Base-by-base conservation (phyloP, 192 early-diverging fungal genomes). In the Coemansia sp. region DNA sequence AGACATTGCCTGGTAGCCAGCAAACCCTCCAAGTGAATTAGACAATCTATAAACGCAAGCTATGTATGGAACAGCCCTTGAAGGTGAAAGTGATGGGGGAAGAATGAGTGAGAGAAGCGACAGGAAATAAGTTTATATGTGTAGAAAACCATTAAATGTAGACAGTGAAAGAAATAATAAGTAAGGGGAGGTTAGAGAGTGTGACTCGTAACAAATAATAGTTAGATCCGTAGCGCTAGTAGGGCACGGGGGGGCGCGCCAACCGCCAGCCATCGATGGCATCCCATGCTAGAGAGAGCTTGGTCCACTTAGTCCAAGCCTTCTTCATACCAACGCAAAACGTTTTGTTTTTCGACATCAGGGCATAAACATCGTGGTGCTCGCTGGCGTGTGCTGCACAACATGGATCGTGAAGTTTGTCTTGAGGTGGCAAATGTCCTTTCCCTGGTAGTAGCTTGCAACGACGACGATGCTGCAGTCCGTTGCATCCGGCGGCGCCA, bases 381-480 rank as follows among this genome's bases (percentile, higher is more conserved):
- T 66, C 0, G 69, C 33, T 25, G 67, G 69, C 33, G 77, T 57
- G 46, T 80, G 38, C 5, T 40, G 38, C 38, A 40, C 38, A 17
- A 80, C 77, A 15, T 74, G 72, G 55, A 80, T 64, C 46, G 72
- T 74, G 49, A 71, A 80, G 49, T 59, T 71, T 5, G 72, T 71
- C 60, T 80, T 74, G 43, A 80, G 69, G 50, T 74, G 77, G 34
- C 73, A 70, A 45, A 80, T 65, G 46, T 76, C 72, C 70, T 79
- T 80, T 55, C 85, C 87, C 20, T 87, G 84, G 49, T 87, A 76
- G 71, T 90, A 91, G 66, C 83, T 86, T 19, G 89, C 89, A 40
- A 88, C 64, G 0, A 89, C 89, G 2, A 74, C 85, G 43, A 92
- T 85, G 35, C 74, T 82, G 67, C 84, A 87, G 53, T 82, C 83